phyloP scores from a whole-genome alignment of 495 filamentous ascomycete species.

The Penicillium salamii region DNA sequence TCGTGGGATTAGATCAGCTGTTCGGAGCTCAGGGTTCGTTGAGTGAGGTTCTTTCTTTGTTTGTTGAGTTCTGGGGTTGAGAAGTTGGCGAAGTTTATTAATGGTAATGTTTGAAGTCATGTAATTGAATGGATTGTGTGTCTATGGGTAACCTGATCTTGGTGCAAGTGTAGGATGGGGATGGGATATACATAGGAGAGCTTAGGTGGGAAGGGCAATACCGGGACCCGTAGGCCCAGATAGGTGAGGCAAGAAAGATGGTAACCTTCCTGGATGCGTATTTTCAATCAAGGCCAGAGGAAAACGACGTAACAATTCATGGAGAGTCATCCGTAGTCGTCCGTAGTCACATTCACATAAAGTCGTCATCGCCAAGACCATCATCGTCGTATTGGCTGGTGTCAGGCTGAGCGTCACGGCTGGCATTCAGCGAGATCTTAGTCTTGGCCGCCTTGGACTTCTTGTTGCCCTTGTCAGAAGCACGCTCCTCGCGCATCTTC shows the following conservation, averaged over 20 bases:
- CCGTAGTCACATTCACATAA: constrained; percentile 53
- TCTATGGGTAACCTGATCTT: constrained; percentile 6
- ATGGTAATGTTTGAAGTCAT: background rate
- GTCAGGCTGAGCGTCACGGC: constrained; percentile 65
- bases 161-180: background rate
- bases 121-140: constrained; percentile 6
- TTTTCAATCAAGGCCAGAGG: constrained; percentile 14
- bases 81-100: background rate
- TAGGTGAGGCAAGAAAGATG: background rate
- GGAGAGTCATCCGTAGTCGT: constrained; percentile 8
- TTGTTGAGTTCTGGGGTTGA: background rate
- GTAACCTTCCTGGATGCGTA: constrained; percentile 7
- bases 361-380: constrained; percentile 72
- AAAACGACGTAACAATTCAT: constrained; percentile 8
- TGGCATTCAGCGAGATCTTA: constrained; percentile 77
- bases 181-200: constrained; percentile 12
- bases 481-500: constrained; percentile 99
- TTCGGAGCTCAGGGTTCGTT: constrained; percentile 6
- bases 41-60: background rate
- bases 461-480: constrained; percentile 89
- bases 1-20: constrained; percentile 2
- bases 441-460: constrained; percentile 94
- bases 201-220: background rate
- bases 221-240: background rate
- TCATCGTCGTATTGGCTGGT: constrained; percentile 74